Evolutionary conservation across 1,284 basidiomycete species (phyloP), one percentile per base, ranked within the genome.

Genomic region (Erythrobasidium hasegawianum): DNA sequence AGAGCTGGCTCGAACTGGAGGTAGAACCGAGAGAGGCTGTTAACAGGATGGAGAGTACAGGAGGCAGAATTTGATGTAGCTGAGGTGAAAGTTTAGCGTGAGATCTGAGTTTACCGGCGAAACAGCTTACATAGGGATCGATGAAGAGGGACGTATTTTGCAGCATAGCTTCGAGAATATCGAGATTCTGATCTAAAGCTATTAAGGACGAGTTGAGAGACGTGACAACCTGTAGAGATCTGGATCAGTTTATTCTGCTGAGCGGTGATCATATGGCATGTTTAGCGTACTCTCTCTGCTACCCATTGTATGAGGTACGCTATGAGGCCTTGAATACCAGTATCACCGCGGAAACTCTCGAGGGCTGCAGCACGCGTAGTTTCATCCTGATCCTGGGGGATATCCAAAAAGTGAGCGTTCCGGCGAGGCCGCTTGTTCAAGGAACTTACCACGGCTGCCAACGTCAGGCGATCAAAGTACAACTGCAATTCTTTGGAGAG

Each of bases 241-340:
- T 5, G 27, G 49, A 13, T 18, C 7, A 11, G n/a, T 7, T 0
- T n/a, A n/a, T n/a, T 41, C 24, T 22, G 22, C 38, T 49, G 50
- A n/a, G n/a, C n/a, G 57, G 29, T 16, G 5, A 33, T 33, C 41
- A 58, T 50, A 13, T n/a, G 62, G 65, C 14, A 80, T 75, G 4
- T 84, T 84, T 50, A 8, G 90, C 87, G 39, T 87, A 75, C 75
- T 68, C 78, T 90, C 75, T 97, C 92, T 8, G 87, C 89, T 1
- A 95, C 84, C 91, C 95, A 98, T 57, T 91, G 87, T 52, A 97
- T 89, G 33, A 98, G 82, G 76, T 98, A 98, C 0, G 94, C 92
- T 18, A 99, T 80, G n/a, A 99, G 82, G 8, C 92, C 89, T 70
- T 94, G 90, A 60, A 99, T 78, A 16, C 95, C 95, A 1, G 94